Percentiles rank a stretch among this genome's conserved stretches.
Conservation (phyloP, 805 yeast genomes). For the Metschnikowia similis region DNA sequence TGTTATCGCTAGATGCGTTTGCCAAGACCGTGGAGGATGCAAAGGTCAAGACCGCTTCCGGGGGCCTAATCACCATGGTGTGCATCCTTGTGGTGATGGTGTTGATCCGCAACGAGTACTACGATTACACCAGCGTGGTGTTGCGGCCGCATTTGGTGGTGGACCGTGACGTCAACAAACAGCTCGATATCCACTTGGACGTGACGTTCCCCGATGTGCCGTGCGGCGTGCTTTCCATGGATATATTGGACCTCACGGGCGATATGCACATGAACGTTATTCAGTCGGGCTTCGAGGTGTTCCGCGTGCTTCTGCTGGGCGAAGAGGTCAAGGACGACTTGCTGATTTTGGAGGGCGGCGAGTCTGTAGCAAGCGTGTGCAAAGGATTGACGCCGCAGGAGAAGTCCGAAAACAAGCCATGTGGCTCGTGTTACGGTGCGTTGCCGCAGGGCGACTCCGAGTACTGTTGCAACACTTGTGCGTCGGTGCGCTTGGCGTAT, state of each 20-base stretch:
- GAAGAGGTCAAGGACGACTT: constrained; percentile 29
- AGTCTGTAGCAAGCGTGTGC: constrained; percentile 27
- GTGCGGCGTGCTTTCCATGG: constrained; percentile 76
- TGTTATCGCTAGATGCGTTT: constrained; percentile 79
- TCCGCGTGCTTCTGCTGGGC: constrained; percentile 58
- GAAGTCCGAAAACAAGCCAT: constrained; percentile 35
- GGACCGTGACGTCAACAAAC: constrained; percentile 72
- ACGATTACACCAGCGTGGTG: constrained; percentile 62
- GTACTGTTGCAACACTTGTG: constrained; percentile 83
- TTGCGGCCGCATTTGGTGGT: constrained; percentile 83
- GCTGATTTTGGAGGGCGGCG: constrained; percentile 18
- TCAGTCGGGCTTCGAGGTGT: constrained; percentile 66
- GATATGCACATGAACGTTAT: constrained; percentile 73
- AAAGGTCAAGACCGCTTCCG: constrained; percentile 78
- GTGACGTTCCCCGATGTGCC: constrained; percentile 81
- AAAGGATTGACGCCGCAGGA: constrained; percentile 29
- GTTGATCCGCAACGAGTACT: constrained; percentile 70
- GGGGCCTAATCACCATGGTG: constrained; percentile 79
- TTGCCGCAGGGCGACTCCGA: constrained; percentile 37
- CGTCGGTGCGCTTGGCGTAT: constrained; percentile 75
- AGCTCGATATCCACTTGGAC: constrained; percentile 76
- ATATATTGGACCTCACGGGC: constrained; percentile 85
- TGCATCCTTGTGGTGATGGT: constrained; percentile 60
- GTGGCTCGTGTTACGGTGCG: constrained; percentile 93
- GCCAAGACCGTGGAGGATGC: constrained; percentile 94